These are phyloP conservation scores for Saturnispora kantuleensis DNA, from an alignment of 805 yeast species.

Conservation along the genomic window DNA sequence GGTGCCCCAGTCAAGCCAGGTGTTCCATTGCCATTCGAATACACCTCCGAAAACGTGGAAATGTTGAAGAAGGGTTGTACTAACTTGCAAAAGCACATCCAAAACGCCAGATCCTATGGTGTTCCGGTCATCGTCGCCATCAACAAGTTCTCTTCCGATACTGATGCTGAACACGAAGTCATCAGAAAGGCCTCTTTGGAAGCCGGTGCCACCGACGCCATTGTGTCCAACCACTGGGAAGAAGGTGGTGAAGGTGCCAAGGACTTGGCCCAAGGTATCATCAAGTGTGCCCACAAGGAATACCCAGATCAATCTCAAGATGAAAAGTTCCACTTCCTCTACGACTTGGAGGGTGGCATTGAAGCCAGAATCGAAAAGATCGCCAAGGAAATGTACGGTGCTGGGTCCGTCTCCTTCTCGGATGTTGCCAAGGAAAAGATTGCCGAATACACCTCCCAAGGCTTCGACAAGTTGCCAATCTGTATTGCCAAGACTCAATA, in stretches of 20 bases:
- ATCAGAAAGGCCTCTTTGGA: conserved; percentile 70
- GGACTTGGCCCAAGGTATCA: conserved; percentile 74
- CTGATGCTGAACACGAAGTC: conserved; percentile 67
- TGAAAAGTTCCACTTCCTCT: conserved; percentile 51
- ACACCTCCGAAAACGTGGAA: conserved; percentile 71
- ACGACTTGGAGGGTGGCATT: conserved; percentile 57
- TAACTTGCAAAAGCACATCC: conserved; percentile 83
- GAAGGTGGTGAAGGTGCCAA: conserved; percentile 90
- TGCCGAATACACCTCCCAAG: conserved; percentile 74
- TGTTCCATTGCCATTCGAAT: conserved; percentile 71
- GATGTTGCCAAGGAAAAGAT: conserved; percentile 77
- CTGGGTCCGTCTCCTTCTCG: conserved; percentile 68
- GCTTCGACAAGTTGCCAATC: conserved; percentile 83
- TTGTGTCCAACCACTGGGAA: conserved; percentile 89
- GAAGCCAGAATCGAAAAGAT: conserved; percentile 72
- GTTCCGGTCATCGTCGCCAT: conserved; percentile 93
- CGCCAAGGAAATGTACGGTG: conserved; percentile 90
- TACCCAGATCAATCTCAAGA: conserved; percentile 27
- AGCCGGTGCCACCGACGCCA: conserved; percentile 94
- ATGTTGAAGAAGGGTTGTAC: conserved; percentile 71
- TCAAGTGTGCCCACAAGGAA: conserved; percentile 48
- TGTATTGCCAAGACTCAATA: conserved; percentile 98
- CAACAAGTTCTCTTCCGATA: conserved; percentile 77
- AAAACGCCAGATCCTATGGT: conserved; percentile 74
- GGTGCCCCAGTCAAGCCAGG: conserved; percentile 97